Evolutionary conservation across 345 rosid genomes (phyloP).

Genomic region (Sisymbrium altissimum): DNA sequence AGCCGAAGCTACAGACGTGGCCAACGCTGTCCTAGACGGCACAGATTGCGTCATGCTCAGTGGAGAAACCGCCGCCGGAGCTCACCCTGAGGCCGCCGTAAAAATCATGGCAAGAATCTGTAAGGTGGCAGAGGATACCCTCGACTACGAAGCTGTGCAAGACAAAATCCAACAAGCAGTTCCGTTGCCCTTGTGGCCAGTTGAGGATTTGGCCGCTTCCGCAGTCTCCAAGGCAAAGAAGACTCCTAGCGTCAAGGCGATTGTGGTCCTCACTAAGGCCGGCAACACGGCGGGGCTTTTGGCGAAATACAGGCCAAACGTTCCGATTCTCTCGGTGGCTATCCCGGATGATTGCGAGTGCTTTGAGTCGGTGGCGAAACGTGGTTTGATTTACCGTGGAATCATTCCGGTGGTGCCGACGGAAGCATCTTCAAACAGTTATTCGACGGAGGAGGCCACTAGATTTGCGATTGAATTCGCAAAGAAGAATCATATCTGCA

Average conservation of each 20-base stretch:
- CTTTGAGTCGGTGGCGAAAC: slow-evolving; percentile 51
- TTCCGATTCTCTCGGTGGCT: slow-evolving; percentile 52
- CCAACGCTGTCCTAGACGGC: slow-evolving; percentile 74
- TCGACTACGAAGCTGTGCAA: slow-evolving; percentile 48
- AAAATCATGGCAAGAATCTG: slow-evolving; percentile 66
- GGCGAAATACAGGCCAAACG: slow-evolving; percentile 57
- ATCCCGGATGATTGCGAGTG: slow-evolving; percentile 54
- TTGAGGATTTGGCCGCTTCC: slow-evolving; percentile 59
- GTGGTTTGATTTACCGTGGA: slow-evolving; percentile 57
- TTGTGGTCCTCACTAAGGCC: slow-evolving; percentile 55
- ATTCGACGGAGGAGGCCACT: slow-evolving; percentile 55
- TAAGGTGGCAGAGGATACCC: slow-evolving; percentile 54
- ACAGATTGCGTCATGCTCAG: slow-evolving; percentile 78
- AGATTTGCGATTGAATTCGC: slow-evolving; percentile 44
- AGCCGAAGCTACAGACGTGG: slow-evolving; percentile 80
- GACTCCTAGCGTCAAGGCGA: slow-evolving; percentile 42
- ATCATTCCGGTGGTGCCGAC: slow-evolving; percentile 50
- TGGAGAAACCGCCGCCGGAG: slow-evolving; percentile 76
- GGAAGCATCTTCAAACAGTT: slow-evolving; percentile 38
- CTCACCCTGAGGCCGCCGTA: slow-evolving; percentile 57
- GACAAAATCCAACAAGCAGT: slow-evolving; percentile 43
- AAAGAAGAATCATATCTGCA: slow-evolving; percentile 47
- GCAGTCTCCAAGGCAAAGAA: slow-evolving; percentile 50
- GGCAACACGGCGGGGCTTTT: slow-evolving; percentile 59
- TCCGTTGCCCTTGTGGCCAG: slow-evolving; percentile 50